These are phyloP conservation scores for Paspalum notatum DNA, from an alignment of 176 grass and related monocot genomes.

Conservation along the genomic window DNA sequence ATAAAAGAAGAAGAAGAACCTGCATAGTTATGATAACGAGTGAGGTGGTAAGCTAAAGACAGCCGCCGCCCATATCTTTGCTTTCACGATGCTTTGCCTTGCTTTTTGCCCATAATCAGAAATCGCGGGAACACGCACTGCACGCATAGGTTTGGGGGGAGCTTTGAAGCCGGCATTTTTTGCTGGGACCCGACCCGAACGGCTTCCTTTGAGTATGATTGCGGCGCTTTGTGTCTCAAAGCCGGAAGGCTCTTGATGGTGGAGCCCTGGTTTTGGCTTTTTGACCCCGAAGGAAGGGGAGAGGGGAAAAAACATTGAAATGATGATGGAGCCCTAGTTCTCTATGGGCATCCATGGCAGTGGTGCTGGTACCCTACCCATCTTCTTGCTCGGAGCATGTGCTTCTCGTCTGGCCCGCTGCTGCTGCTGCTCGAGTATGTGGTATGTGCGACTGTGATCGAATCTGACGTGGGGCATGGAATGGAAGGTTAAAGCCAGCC, in stretches of 20 bases:
- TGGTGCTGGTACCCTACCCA: too few relatives aligned
- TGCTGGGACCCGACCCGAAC: not conserved
- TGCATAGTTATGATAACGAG: not conserved
- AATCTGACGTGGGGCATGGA: not conserved
- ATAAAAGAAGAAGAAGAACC: not conserved
- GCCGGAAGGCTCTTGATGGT: too few relatives aligned
- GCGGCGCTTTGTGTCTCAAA: not conserved
- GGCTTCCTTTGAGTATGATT: not conserved
- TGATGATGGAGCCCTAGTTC: constrained; percentile 1
- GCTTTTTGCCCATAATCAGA: too few relatives aligned
- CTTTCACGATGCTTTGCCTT: constrained; percentile 23
- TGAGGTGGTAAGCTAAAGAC: constrained; percentile 27
- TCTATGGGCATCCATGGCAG: too few relatives aligned
- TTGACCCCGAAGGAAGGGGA: not conserved
- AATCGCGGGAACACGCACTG: too few relatives aligned
- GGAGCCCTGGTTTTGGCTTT: constrained; percentile 18
- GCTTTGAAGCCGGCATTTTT: constrained; percentile 1
- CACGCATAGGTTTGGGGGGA: not conserved
- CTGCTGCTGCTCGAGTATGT: not conserved
- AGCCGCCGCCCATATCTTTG: constrained; percentile 8
- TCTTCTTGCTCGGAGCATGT: not conserved
- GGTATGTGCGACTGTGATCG: too few relatives aligned
- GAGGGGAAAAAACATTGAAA: not conserved
- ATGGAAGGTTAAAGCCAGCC: not conserved
- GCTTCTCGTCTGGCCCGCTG: not conserved